Base-by-base conservation (phyloP, 2,329 filamentous ascomycete species). In the Pseudopithomyces chartarum region DNA sequence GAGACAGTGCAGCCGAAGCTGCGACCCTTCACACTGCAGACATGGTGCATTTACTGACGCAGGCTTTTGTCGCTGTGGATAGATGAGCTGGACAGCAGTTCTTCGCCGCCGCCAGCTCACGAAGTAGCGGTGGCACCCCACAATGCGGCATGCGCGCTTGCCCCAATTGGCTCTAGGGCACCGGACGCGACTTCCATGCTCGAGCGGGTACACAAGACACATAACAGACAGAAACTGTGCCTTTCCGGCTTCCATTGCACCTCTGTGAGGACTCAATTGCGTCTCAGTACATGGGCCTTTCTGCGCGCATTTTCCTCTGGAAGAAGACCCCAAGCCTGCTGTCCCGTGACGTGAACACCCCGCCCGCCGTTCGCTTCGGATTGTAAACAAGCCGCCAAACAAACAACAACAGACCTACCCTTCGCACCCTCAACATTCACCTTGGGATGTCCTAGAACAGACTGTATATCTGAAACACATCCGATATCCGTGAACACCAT, bases 1-100 rank as follows among this genome's bases (percentile, higher is more conserved):
- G 61, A 75, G 75, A 77, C 69, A 59, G 68, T 33, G 76, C 78
- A 80, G 79, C 79, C 78, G 77, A 75, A 79, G 78, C 79, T 73
- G 77, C 76, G 73, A 71, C 73, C 73, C 72, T 74, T 76, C 68
- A 78, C 72, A 76, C 73, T 71, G 73, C 71, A 73, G 66, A 69
- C 73, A 76, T 75, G 50, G 58, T 63, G 58, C 38, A 47, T 60
- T 62, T 47, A 49, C 58, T 53, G 45, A 34, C 52, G 48, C 20
- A 32, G 29, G 44, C 48, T 61, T 19, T 43, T 50, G 44, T 29
- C 20, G 48, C 42, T 46, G 43, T 43, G 39, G 52, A 50, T 32
- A 39, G 52, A 55, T 45, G 44, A 64, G 65, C 61, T 59, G 59
- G 60, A 51, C 55, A 59, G 23, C 23, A 17, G 33, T 34, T 46